A percentile compares a stretch with the other conserved stretches of the same genome.
These are phyloP conservation scores for Ophiocordyceps camponoti-saundersi DNA, from an alignment of 2,329 filamentous ascomycete species.

Conservation along the genomic window DNA sequence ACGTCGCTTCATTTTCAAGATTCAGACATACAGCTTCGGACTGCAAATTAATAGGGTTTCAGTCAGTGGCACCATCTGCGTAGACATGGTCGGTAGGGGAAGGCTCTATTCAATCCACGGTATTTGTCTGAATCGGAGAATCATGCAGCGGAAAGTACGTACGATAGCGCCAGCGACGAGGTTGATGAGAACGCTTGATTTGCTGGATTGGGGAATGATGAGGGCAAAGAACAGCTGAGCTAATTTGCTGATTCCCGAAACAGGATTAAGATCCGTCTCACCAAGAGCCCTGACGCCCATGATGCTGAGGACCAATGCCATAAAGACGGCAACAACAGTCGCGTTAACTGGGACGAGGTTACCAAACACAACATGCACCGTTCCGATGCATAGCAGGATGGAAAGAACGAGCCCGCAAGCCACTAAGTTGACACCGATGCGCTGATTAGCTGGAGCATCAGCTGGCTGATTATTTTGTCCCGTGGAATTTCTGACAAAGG, in stretches of 20 bases:
- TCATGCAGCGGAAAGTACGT: slow-evolving; percentile 1
- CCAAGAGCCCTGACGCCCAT: slow-evolving; percentile 54
- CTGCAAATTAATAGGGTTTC: slow-evolving; percentile 6
- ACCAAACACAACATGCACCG: slow-evolving; percentile 73
- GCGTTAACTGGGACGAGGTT: slow-evolving; percentile 63
- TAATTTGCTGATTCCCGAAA: slow-evolving; percentile 90
- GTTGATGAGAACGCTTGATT: slow-evolving; percentile 86
- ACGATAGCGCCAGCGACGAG: slow-evolving; percentile 77
- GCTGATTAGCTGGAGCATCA: slow-evolving; percentile 72
- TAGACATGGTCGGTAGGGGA: too few species aligned
- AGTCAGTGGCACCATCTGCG: not conserved
- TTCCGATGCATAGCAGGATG: slow-evolving; percentile 60
- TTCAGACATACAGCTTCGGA: slow-evolving; percentile 20
- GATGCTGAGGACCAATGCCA: slow-evolving; percentile 65
- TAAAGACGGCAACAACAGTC: slow-evolving; percentile 61
- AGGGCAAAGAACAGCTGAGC: slow-evolving; percentile 91
- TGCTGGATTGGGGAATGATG: slow-evolving; percentile 63
- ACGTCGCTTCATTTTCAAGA: too few species aligned
- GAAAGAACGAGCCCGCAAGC: slow-evolving; percentile 60
- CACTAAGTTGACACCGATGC: slow-evolving; percentile 57
- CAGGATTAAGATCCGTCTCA: slow-evolving; percentile 89
- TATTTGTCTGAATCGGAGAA: too few species aligned
- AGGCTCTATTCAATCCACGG: too few species aligned
- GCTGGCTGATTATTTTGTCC: slow-evolving; percentile 32
- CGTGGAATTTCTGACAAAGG: too few species aligned